Evolutionary conservation across 805 yeast species (phyloP), one percentile per base, ranked within the genome.

Genomic region (Henningerozyma blattae): DNA sequence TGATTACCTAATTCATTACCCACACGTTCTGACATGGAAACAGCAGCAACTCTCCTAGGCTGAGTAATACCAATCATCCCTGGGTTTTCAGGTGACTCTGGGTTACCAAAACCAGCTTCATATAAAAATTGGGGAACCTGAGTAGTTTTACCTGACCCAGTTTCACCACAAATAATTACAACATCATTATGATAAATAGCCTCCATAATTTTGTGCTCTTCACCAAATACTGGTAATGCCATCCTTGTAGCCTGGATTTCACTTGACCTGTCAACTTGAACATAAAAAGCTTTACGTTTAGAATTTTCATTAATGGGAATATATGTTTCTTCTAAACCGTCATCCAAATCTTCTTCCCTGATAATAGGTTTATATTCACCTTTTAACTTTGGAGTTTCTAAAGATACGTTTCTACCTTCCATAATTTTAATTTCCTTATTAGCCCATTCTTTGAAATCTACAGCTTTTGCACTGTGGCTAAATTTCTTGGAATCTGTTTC

Each of bases 121-220:
- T 76, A 85, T 30, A 91, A 59, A 49, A 91, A 91, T 54, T 91
- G 99, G 0, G 99, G 98, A 4, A 91, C 87, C 59, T 91, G 99
- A 0, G 99, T 91, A 1, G 98, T 91, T 56, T 91, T 91, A 59
- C 98, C 98, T 3, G 96, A 86, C 47, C 98, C 98, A 1, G 98
- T 91, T 48, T 87, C 97, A 66, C 98, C 98, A 62, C 96, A 89
- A 18, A 91, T 68, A 12, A 91, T 78, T 0, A 87, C 75, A 39
- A 89, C 80, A 48, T 87, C 95, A 50, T 89, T 82, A 48, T 89
- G 93, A 52, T 82, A 83, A 33, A 91, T 72, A 1, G 95, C 94
- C 54, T 91, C 99, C 96, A 91, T 85, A 32, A 91, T 82, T 35
- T 75, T 65, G 53, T 84, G 94, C 50, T 91, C 99, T 55, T 85